Conservation (phyloP, 73 alveolate species). For the Effrenium voratum region DNA sequence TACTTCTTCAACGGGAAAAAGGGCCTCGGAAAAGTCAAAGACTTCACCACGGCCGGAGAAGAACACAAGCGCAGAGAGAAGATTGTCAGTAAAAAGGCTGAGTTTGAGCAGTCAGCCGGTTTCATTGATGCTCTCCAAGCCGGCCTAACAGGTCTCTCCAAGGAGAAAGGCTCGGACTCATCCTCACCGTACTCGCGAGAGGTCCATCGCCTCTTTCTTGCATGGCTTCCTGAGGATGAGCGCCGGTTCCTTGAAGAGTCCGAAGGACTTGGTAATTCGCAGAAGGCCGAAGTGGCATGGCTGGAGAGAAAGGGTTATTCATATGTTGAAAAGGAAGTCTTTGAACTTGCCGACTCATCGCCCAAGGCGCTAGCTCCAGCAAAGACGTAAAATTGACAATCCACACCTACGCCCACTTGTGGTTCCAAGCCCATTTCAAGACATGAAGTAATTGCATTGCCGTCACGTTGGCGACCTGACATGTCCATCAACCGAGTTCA, state of each 20-base stretch:
- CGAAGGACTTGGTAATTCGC: constrained; percentile 15
- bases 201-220: constrained; percentile 10
- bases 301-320: too few species aligned
- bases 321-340: too few species aligned
- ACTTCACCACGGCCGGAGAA: constrained; percentile 29
- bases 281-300: constrained; percentile 29
- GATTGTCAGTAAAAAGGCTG: neutral
- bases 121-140: neutral
- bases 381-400: too few species aligned
- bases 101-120: neutral
- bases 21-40: constrained; percentile 20
- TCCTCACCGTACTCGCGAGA: constrained; percentile 1
- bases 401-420: too few species aligned
- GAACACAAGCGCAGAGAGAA: constrained; percentile 1
- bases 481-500: too few species aligned
- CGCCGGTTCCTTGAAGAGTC: neutral
- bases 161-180: neutral
- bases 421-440: too few species aligned
- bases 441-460: too few species aligned
- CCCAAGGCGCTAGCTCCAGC: too few species aligned
- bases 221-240: neutral
- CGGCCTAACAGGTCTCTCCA: constrained; percentile 4
- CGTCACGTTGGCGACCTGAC: too few species aligned
- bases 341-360: too few species aligned
- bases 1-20: neutral